phyloP scores from a whole-genome alignment of 129 eudicot genomes.

The Flaveria brownii region DNA sequence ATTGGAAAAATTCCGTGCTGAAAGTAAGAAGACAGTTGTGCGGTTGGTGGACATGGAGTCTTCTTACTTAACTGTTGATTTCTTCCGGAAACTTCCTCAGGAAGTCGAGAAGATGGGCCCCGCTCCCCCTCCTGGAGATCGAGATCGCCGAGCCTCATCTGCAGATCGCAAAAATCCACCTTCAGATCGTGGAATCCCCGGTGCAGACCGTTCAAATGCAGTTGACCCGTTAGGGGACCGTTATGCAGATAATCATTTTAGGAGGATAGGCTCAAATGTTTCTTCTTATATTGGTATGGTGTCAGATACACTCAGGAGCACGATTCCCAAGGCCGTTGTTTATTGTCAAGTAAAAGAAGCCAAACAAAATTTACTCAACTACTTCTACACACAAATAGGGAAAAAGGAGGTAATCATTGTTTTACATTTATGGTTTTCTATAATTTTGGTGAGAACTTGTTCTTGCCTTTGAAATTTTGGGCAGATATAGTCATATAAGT shows the following conservation, averaged over 20 bases:
- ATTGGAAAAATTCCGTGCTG: constrained; percentile 61
- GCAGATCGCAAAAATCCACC: constrained; percentile 43
- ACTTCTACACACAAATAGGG: constrained; percentile 60
- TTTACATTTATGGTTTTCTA: background rate
- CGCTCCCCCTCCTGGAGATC: constrained; percentile 36
- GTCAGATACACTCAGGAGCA: constrained; percentile 47
- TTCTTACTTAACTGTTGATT: constrained; percentile 59
- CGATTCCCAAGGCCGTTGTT: constrained; percentile 67
- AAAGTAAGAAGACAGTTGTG: constrained; percentile 61
- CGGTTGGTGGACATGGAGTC: constrained; percentile 74
- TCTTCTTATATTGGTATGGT: constrained; percentile 65
- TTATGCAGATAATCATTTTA: constrained; percentile 50
- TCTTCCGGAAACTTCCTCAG: constrained; percentile 64
- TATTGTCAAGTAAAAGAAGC: constrained; percentile 72
- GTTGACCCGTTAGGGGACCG: constrained; percentile 48
- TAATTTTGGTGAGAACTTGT: background rate
- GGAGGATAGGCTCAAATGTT: constrained; percentile 62
- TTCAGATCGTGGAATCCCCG: constrained; percentile 33
- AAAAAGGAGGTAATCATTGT: constrained; percentile 52
- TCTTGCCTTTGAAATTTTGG: background rate
- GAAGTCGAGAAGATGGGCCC: constrained; percentile 51
- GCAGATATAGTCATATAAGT: background rate
- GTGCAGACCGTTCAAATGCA: constrained; percentile 36
- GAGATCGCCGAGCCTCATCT: constrained; percentile 41
- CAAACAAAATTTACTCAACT: constrained; percentile 52